Evolutionary conservation across 1,284 basidiomycete species (phyloP), one percentile per base, ranked within the genome.

Genomic region (Agroathelia rolfsii): DNA sequence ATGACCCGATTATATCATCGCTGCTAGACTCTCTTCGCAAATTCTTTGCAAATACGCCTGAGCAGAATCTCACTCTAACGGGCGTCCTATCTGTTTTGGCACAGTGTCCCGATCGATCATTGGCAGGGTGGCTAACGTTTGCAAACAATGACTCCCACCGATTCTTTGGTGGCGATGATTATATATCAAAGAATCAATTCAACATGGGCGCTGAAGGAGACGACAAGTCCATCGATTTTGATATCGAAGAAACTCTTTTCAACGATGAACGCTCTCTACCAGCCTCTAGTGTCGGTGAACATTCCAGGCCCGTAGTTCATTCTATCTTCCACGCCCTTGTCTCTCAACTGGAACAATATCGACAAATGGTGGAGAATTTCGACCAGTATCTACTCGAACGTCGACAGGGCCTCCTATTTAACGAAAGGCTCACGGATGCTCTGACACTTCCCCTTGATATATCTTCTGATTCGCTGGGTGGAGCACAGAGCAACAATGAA

Each of bases 351-450:
- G 82, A 85, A 46, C 69, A 72, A 25, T 92, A 90, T 53, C 74
- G 87, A 11, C 66, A 72, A 32, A 55, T 69, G 11, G 72, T 93
- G 12, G 68, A 79, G 10, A 64, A 80, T 29, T 96, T 98, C 52
- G 90, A 96, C 58, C 69, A 70, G 44, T 85, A 77, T 46, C 70
- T 98, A 3, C 55, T 74, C 1, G 90, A 97, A 56, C 74, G 94
- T 17, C 68, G 94, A 22, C 81, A 85, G 49, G 92, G 93, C 3
- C 62, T 98, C 12, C 61, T 95, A 15, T 95, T 94, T 55, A 84
- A 84, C 2, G 93, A 96, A 56, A 93, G 94, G 50, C 59, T 96
- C 19, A 86, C 80, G 12, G 94, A 96, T 48, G 93, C 92, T 2
- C 64, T 97, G 43, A 81, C 66, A 28, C 62, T 86, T 27, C 69